phyloP scores from a whole-genome alignment of 345 rosid genomes.

The Rhodomyrtus tomentosa region DNA sequence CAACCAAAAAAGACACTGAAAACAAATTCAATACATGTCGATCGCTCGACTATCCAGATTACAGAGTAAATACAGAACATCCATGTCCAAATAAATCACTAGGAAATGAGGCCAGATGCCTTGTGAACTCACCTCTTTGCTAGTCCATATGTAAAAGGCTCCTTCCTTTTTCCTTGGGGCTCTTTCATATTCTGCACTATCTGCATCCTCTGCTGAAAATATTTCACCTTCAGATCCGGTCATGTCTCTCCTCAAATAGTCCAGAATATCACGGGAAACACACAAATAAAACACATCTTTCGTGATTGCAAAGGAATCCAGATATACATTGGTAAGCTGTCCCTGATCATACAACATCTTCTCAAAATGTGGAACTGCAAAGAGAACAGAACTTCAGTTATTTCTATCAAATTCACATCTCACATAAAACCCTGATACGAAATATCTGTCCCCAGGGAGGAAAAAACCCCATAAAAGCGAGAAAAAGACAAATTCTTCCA shows the following conservation, averaged over 20 bases:
- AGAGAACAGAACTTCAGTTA: not conserved
- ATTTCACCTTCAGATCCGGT: constrained; percentile 72
- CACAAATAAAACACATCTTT: constrained; percentile 54
- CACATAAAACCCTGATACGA: not conserved
- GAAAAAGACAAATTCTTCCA: not conserved
- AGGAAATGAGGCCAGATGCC: not conserved
- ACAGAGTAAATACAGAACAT: not conserved
- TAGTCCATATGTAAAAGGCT: constrained; percentile 79
- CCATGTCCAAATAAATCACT: not conserved
- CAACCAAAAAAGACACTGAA: not conserved
- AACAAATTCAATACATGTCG: not conserved
- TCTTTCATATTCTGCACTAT: constrained; percentile 61
- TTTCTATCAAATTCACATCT: not conserved
- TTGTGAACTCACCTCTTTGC: constrained; percentile 42
- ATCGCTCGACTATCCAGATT: not conserved
- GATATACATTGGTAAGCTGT: constrained; percentile 66
- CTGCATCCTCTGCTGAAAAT: constrained; percentile 93
- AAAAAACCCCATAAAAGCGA: not conserved
- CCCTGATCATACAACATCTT: constrained; percentile 95
- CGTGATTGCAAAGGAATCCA: constrained; percentile 65
- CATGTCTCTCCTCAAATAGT: constrained; percentile 91
- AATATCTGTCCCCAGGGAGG: not conserved
- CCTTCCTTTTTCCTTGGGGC: constrained; percentile 68
- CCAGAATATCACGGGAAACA: constrained; percentile 61
- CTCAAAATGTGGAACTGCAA: constrained; percentile 98